Evolutionary conservation across 1,284 basidiomycete species (phyloP).

Genomic region (Earliella scabrosa): DNA sequence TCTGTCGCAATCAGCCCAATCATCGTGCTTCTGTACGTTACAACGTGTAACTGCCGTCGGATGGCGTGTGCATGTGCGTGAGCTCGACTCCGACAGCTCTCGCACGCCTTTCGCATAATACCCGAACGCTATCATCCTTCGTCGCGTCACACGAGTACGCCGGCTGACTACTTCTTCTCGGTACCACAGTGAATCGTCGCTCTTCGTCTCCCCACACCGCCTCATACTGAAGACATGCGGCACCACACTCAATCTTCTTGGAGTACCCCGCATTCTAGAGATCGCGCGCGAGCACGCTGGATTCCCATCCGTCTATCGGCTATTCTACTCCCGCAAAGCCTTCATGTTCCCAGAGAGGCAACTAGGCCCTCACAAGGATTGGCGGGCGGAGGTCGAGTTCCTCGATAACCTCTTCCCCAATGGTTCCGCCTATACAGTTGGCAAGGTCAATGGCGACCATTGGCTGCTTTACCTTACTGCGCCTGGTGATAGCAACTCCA

Average conservation of each 20-base stretch:
- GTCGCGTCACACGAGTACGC: not conserved
- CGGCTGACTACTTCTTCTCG: constrained; percentile 1
- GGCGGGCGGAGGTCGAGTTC: constrained; percentile 92
- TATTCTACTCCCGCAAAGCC: constrained; percentile 98
- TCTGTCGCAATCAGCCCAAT: not conserved
- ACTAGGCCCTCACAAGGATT: constrained; percentile 91
- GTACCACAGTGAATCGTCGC: constrained; percentile 86
- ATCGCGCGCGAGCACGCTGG: constrained; percentile 84
- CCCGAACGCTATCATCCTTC: not conserved
- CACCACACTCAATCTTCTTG: constrained; percentile 96
- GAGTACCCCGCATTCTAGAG: constrained; percentile 90
- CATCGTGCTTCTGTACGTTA: not conserved
- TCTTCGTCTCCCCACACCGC: constrained; percentile 96
- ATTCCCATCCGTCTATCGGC: constrained; percentile 78
- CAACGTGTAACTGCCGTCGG: too few species aligned
- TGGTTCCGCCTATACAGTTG: constrained; percentile 95
- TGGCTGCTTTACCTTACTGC: constrained; percentile 95
- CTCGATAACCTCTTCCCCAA: constrained; percentile 88
- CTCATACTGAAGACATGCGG: constrained; percentile 99
- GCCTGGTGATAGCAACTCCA: constrained; percentile 41
- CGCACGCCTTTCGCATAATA: not conserved
- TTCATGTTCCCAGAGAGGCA: constrained; percentile 99
- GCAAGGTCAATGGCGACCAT: constrained; percentile 98
- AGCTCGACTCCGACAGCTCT: too few species aligned
- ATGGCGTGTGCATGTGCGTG: too few species aligned